These are phyloP conservation scores for Termitomyces sp. DNA, from an alignment of 768 basidiomycete genomes.

Conservation along the genomic window DNA sequence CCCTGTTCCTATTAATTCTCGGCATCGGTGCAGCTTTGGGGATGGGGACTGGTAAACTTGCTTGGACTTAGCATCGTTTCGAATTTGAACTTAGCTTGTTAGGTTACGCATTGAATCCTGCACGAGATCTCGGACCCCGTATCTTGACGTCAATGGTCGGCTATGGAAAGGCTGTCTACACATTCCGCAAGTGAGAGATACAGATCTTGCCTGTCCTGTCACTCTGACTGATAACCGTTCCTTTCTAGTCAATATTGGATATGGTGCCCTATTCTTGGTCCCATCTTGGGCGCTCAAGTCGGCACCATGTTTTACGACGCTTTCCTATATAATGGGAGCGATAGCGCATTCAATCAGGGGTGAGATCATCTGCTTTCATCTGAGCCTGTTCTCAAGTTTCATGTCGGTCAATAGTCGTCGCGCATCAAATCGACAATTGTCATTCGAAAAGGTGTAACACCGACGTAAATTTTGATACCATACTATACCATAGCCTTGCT, in stretches of 20 bases:
- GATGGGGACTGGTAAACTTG: conserved; percentile 47
- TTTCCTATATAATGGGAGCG: conserved; percentile 53
- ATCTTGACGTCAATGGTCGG: conserved; percentile 68
- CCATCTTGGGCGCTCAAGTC: conserved; percentile 55
- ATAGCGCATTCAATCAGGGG: conserved; percentile 46
- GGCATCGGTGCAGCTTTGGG: conserved; percentile 58
- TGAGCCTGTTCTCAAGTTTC: background rate
- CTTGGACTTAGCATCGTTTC: background rate
- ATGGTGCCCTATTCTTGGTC: conserved; percentile 61
- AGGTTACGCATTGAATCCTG: conserved; percentile 33
- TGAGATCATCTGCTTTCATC: conserved; percentile 18
- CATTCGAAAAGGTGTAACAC: background rate
- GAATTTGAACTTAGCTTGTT: background rate
- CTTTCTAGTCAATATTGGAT: conserved; percentile 57
- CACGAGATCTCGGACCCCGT: conserved; percentile 53
- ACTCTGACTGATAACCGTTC: background rate
- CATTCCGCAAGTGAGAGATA: conserved; percentile 35
- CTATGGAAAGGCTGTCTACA: conserved; percentile 47
- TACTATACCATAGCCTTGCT: too few species aligned
- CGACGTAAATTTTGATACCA: background rate
- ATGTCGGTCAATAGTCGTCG: background rate
- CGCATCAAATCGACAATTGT: background rate
- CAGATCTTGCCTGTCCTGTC: background rate
- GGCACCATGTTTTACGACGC: conserved; percentile 57
- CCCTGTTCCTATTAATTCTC: conserved; percentile 51